These are phyloP conservation scores for Pseudocercospora cruenta DNA, from an alignment of 2,329 filamentous ascomycete genomes.

Conservation along the genomic window DNA sequence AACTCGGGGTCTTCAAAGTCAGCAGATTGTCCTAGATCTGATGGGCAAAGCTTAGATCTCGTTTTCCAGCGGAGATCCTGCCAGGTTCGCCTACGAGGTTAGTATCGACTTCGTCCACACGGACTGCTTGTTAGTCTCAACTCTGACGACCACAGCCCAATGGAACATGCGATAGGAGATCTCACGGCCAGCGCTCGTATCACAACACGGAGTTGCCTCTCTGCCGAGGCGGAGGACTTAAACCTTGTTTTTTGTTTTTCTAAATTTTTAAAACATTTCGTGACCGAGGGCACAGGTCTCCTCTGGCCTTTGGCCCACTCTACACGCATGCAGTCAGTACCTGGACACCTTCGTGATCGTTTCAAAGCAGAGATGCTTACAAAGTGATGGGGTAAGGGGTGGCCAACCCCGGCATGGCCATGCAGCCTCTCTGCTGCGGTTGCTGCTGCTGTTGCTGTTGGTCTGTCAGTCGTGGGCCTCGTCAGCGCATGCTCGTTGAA, in stretches of 20 bases:
- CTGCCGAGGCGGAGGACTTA: not conserved
- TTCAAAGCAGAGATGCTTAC: not conserved
- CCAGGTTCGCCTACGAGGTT: too few species aligned
- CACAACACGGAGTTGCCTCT: not conserved
- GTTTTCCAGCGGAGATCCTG: too few species aligned
- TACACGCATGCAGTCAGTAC: not conserved
- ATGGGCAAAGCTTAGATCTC: too few species aligned
- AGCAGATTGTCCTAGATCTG: too few species aligned
- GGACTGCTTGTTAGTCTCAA: not conserved
- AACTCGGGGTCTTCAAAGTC: too few species aligned
- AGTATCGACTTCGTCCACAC: too few species aligned
- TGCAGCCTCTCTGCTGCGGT: not conserved
- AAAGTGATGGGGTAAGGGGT: not conserved
- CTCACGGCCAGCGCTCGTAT: not conserved
- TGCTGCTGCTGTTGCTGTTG: not conserved
- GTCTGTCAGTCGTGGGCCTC: not conserved
- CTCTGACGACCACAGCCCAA: not conserved
- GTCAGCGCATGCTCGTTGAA: not conserved
- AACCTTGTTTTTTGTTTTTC: not conserved
- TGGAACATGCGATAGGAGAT: not conserved
- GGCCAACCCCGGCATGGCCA: not conserved
- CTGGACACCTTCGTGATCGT: not conserved
- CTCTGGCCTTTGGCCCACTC: not conserved
- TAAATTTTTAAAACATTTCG: not conserved
- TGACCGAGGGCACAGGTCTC: not conserved